Evolutionary conservation across 2,329 filamentous ascomycete genomes (phyloP), one percentile per base, ranked within the genome.

Genomic region (Aureobasidium mangrovei): DNA sequence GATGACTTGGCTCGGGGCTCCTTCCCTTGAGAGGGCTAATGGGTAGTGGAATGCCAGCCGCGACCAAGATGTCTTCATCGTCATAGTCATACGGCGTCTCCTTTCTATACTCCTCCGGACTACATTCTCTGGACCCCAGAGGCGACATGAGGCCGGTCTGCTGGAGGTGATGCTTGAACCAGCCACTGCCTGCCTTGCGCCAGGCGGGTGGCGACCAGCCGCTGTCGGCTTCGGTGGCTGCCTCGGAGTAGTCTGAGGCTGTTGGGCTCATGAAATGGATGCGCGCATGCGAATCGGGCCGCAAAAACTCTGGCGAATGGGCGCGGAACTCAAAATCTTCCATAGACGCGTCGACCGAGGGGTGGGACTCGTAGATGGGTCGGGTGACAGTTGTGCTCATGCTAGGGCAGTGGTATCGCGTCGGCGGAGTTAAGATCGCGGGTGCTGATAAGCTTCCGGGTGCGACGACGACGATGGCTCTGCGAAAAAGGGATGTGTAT

Each of bases 141-240:
- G 57, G 57, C 40, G 57, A 59, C 26, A 51, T 54, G 32, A 67
- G 49, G 9, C 60, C 55, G 32, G 57, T 58, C 64, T 70, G 67
- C 28, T 51, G 47, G 6, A 51, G 47, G n/a, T 53, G 49, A 62
- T 71, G 72, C 66, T 71, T 61, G 65, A 82, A 79, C 80, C 79
- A 82, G 57, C 75, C 74, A 63, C 77, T 83, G 59, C 78, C 80
- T 58, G 74, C 74, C 62, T 75, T 77, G 59, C 79, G 75, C 75
- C 82, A 83, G 9, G 81, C 81, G 2, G 83, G 83, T 39, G 83
- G 83, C 52, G 80, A 83, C 80, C 81, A 85, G 32, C 79, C 80
- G 46, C 77, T 63, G 55, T 74, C 74, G 45, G 69, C 68, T 56
- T 74, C 73, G 45, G 69, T 68, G 57, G 73, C 71, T 12, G 67